Base-by-base conservation (phyloP, 129 eudicot genomes). In the Glebionis coronaria region DNA sequence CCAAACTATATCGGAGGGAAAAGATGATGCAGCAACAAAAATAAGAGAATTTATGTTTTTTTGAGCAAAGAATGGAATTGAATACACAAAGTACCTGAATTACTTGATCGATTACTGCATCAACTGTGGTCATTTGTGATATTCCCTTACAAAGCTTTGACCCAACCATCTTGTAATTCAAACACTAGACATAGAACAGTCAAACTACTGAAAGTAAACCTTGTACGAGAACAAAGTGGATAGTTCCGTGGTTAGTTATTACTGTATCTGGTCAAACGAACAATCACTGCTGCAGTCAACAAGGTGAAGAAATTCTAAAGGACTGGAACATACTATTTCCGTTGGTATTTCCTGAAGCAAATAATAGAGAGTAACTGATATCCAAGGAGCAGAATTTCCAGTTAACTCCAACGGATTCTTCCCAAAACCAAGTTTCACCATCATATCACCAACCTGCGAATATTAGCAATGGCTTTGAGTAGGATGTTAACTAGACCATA, bases 121-220 rank as follows among this genome's bases (percentile, higher is more conserved):
- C 73, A 38, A 79, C 80, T 54, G 56, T 54, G 56, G 73, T 79
- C 80, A 80, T 69, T 69, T 73, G 82, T 69, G 80, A 74, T 73
- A 80, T 79, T 55, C 75, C 79, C 80, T 87, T 95, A 62, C 84
- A 82, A 56, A 90, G 79, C 84, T 88, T 90, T 64, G 84, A 71
- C 58, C 97, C 97, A 80, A 87, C 87, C 77, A 87, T 76, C 78
- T 79, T 82, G 87, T 79, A 87, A 80, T 90, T 90, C 63, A 84
- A 73, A 63, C 80, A 78, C 97, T 90, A 76, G 80, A 82, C 68
- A 76, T 11, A 40, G 4, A 81, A 69, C 60, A 71, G 53, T 61
- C 42, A 35, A 35, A 7, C 42, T 35, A 35, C 42, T 35, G 42
- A 35, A 6, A 35, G 1, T 31, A 6, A 31, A 31, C 42, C 6